Percentiles rank a stretch among this genome's conserved stretches.
Evolutionary conservation across 805 yeast species (phyloP).

Genomic region (Spencermartinsiella europaea): DNA sequence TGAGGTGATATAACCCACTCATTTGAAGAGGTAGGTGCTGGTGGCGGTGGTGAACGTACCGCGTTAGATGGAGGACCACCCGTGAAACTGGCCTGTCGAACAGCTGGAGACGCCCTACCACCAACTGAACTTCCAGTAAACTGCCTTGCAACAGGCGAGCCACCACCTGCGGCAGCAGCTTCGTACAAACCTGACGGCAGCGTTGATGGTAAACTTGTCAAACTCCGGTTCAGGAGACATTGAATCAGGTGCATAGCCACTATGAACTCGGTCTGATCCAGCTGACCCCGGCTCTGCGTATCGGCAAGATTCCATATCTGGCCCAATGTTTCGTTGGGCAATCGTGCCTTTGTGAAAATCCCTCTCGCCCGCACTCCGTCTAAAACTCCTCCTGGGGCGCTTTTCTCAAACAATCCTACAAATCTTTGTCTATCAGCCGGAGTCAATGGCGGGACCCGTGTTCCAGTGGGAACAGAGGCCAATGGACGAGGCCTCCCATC

Average conservation of each 20-base stretch:
- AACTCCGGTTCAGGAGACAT: conserved; percentile 59
- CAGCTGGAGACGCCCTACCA: conserved; percentile 8
- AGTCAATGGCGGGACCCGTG: conserved; percentile 31
- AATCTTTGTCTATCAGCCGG: conserved; percentile 34
- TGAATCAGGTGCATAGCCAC: conserved; percentile 96
- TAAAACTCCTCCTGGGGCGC: conserved; percentile 54
- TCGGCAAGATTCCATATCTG: conserved; percentile 89
- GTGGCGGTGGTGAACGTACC: conserved; percentile 11
- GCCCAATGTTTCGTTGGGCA: conserved; percentile 72
- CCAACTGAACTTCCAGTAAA: conserved; percentile 10
- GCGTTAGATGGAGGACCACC: conserved; percentile 12
- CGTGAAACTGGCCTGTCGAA: conserved; percentile 17
- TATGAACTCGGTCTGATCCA: conserved; percentile 70
- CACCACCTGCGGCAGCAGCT: conserved; percentile 29
- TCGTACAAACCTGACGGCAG: conserved; percentile 38
- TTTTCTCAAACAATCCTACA: conserved; percentile 55
- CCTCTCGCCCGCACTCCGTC: conserved; percentile 77
- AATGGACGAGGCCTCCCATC: conserved; percentile 24
- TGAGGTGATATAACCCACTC: conserved; percentile 69
- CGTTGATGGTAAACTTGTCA: conserved; percentile 51
- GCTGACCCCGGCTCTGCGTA: conserved; percentile 63
- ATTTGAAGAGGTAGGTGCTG: conserved; percentile 5
- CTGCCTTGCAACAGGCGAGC: conserved; percentile 5
- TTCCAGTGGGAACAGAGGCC: conserved; percentile 8
- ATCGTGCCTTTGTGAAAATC: conserved; percentile 82